Percentiles rank a stretch among this genome's conserved stretches.
Evolutionary conservation across 1,284 basidiomycete species (phyloP).

Genomic region (Rhodotorula sp.): DNA sequence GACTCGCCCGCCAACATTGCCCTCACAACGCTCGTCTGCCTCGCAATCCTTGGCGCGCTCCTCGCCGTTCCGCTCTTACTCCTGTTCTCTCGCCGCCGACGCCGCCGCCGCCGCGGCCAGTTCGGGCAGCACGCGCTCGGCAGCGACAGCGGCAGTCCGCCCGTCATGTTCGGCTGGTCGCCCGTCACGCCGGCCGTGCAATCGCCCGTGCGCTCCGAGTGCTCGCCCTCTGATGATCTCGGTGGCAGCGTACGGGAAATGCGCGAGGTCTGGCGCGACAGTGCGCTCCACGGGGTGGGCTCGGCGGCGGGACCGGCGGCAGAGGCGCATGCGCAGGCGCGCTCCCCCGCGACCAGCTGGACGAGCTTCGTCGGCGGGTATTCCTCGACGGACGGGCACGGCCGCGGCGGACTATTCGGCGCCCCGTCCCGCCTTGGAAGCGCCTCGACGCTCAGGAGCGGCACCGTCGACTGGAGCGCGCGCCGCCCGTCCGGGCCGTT

Average conservation of each 20-base stretch:
- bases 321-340: neutral
- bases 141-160: too few relatives aligned
- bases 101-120: conserved; percentile 2
- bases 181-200: neutral
- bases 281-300: neutral
- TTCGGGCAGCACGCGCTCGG: conserved; percentile 4
- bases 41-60: conserved; percentile 25
- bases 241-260: conserved; percentile 12
- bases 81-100: conserved; percentile 16
- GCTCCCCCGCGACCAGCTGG: conserved; percentile 5
- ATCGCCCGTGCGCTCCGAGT: neutral
- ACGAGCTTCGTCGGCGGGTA: conserved; percentile 13
- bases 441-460: neutral
- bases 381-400: conserved; percentile 1
- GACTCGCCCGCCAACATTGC: conserved; percentile 28
- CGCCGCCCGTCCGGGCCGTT: neutral
- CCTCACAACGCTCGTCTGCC: conserved; percentile 31
- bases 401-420: neutral
- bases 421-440: neutral
- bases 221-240: conserved; percentile 1
- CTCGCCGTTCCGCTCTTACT: conserved; percentile 24
- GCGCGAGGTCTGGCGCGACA: conserved; percentile 5
- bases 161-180: neutral
- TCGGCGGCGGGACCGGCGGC: neutral
- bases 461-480: neutral